Evolutionary conservation across 305 asterid genomes (phyloP).

Genomic region (Fraxinus sp.): DNA sequence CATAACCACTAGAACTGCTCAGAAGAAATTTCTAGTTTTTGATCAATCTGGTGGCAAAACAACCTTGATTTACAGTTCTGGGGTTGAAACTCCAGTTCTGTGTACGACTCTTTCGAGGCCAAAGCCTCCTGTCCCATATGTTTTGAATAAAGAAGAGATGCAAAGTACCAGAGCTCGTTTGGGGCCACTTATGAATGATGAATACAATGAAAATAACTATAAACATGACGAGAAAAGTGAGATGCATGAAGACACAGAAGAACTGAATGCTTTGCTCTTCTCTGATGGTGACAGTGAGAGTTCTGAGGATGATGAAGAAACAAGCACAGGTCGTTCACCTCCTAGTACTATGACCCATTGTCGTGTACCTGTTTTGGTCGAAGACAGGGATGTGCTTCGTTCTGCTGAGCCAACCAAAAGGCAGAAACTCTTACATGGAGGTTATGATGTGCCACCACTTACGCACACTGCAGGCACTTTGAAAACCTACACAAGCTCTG

Average conservation of each 20-base stretch:
- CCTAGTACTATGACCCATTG: conserved; percentile 50
- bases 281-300: conserved; percentile 58
- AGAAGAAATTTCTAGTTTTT: conserved; percentile 75
- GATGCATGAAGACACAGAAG: conserved; percentile 81
- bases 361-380: conserved; percentile 1
- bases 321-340: conserved; percentile 91
- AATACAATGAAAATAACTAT: conserved; percentile 33
- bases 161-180: conserved; percentile 19
- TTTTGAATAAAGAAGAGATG: conserved; percentile 34
- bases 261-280: conserved; percentile 70
- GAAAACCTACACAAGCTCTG: conserved; percentile 23
- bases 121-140: conserved; percentile 27
- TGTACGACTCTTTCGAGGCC: conserved; percentile 33
- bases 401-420: conserved; percentile 37
- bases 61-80: conserved; percentile 53
- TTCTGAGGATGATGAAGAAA: conserved; percentile 68
- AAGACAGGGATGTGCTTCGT: conserved; percentile 37
- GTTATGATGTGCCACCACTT: conserved; percentile 19
- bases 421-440: conserved; percentile 36
- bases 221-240: conserved; percentile 43
- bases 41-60: conserved; percentile 76
- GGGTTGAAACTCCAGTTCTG: conserved; percentile 35
- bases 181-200: conserved; percentile 29
- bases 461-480: conserved; percentile 24
- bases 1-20: conserved; percentile 30